phyloP scores from a whole-genome alignment of 116 monocot species.

The Phalaenopsis hybrid region DNA sequence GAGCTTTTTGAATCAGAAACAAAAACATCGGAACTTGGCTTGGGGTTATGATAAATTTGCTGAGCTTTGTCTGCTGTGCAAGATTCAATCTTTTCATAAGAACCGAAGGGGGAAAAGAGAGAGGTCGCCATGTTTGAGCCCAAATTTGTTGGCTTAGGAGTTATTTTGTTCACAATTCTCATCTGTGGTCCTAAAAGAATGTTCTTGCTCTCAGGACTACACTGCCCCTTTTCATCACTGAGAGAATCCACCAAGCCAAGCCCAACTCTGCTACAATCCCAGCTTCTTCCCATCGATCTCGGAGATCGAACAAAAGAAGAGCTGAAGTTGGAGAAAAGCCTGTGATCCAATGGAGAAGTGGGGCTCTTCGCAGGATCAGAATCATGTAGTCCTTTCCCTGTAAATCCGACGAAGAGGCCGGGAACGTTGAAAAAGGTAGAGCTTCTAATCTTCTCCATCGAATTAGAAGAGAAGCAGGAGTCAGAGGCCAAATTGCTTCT shows the following conservation, averaged over 20 bases:
- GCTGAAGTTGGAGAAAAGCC: constrained; percentile 36
- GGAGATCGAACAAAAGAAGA: constrained; percentile 35
- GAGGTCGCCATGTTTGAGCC: constrained; percentile 22
- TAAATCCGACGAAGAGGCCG: constrained; percentile 63
- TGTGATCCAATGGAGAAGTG: constrained; percentile 78
- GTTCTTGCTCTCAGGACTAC: constrained; percentile 19
- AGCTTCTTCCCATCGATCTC: constrained; percentile 54
- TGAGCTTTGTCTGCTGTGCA: constrained; percentile 8
- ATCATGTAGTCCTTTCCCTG: constrained; percentile 32
- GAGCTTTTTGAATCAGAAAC: constrained; percentile 7
- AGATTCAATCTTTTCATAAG: constrained; percentile 34
- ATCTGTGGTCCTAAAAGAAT: constrained; percentile 46
- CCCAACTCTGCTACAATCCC: constrained; percentile 63
- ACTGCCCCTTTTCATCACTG: constrained; percentile 10
- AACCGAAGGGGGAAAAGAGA: constrained; percentile 1
- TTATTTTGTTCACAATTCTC: constrained; percentile 39
- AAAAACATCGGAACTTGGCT: constrained; percentile 29
- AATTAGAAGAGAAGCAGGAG: constrained; percentile 14
- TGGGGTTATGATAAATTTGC: constrained; percentile 12
- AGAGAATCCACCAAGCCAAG: constrained; percentile 72
- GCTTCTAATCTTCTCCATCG: constrained; percentile 17
- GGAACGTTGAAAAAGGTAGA: constrained; percentile 51
- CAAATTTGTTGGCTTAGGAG: constrained; percentile 29
- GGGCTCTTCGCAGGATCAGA: constrained; percentile 71
- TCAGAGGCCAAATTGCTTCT: constrained; percentile 38